Evolutionary conservation across 169 alveolate genomes (phyloP).

Genomic region (Cryptosporidium viatorum): DNA sequence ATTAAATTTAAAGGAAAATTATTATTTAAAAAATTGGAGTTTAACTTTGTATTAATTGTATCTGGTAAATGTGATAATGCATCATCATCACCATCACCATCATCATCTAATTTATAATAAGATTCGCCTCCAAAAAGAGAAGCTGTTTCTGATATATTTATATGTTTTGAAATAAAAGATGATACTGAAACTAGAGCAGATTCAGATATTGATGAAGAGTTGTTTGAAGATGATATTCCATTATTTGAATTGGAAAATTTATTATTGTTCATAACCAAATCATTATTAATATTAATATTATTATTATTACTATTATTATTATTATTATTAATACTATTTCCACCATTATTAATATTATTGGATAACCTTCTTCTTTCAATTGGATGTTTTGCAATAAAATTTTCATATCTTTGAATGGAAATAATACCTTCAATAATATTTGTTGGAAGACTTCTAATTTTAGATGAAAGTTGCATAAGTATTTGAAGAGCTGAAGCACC

Average conservation of each 20-base stretch:
- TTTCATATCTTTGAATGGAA: constrained; percentile 59
- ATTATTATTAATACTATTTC: background rate
- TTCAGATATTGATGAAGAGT: background rate
- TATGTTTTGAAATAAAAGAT: background rate
- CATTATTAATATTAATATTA: background rate
- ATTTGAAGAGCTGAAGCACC: constrained; percentile 74
- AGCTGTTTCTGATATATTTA: background rate
- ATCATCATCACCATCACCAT: background rate
- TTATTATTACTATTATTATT: too few relatives aligned
- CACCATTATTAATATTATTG: background rate
- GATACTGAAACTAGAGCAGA: background rate
- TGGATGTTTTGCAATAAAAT: constrained; percentile 22
- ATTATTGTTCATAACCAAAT: too few relatives aligned
- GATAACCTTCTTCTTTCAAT: constrained; percentile 23
- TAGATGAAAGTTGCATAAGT: constrained; percentile 59
- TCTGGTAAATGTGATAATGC: background rate
- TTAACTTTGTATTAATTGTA: too few relatives aligned
- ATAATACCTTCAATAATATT: constrained; percentile 67
- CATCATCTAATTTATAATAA: background rate
- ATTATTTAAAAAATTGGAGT: background rate
- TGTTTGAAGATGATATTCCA: background rate
- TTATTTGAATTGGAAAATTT: background rate
- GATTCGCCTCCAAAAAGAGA: background rate
- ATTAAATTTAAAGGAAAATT: background rate
- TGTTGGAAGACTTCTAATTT: constrained; percentile 56